Percentiles rank a stretch among this genome's conserved stretches.
Evolutionary conservation across 805 yeast genomes (phyloP).

Genomic region (Zygoascus tannicola): DNA sequence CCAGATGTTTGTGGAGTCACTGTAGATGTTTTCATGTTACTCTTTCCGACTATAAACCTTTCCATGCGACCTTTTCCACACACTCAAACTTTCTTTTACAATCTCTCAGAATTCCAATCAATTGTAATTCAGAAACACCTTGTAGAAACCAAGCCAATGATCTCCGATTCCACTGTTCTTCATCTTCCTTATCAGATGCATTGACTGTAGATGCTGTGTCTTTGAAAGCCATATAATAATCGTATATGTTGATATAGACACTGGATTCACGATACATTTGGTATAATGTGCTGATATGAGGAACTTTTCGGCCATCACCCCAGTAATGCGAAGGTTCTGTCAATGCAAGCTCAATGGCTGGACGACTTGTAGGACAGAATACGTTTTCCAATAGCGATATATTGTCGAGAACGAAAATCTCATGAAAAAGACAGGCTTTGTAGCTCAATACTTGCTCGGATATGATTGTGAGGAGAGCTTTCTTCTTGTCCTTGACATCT

Average conservation of each 20-base stretch:
- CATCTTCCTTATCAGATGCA: slow-evolving; percentile 13
- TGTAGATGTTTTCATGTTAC: too few species aligned
- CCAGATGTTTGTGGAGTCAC: not conserved
- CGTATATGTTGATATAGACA: slow-evolving; percentile 54
- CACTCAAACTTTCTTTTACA: slow-evolving; percentile 49
- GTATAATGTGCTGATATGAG: slow-evolving; percentile 50
- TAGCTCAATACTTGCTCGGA: slow-evolving; percentile 5
- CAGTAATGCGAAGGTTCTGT: slow-evolving; percentile 32
- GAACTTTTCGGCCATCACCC: slow-evolving; percentile 32
- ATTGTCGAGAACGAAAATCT: slow-evolving; percentile 34
- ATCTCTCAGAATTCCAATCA: slow-evolving; percentile 60
- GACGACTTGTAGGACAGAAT: slow-evolving; percentile 38
- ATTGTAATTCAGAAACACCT: slow-evolving; percentile 58
- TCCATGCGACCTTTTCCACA: slow-evolving; percentile 66
- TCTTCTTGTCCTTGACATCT: not conserved
- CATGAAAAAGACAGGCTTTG: slow-evolving; percentile 29
- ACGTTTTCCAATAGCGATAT: slow-evolving; percentile 28
- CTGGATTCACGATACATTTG: slow-evolving; percentile 74
- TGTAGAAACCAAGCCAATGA: slow-evolving; percentile 67
- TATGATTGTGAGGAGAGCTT: not conserved
- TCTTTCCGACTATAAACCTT: slow-evolving; percentile 41
- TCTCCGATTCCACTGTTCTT: slow-evolving; percentile 50
- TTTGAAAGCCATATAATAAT: slow-evolving; percentile 54
- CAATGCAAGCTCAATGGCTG: slow-evolving; percentile 34
- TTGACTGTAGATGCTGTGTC: slow-evolving; percentile 14